phyloP scores from a whole-genome alignment of 1,139 yeast species.

The Geotrichum restrictum region DNA sequence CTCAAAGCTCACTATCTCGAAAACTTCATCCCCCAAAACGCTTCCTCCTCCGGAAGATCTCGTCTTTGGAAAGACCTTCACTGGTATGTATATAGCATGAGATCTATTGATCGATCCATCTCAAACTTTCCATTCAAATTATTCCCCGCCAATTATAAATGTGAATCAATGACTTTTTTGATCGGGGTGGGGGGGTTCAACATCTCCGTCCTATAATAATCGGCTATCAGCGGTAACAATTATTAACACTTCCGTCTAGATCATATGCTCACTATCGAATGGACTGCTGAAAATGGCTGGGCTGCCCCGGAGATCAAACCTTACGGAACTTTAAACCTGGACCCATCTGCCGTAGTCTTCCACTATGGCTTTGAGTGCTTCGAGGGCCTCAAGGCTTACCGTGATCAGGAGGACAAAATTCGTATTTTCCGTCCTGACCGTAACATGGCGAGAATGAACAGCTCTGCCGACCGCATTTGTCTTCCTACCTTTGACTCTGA shows the following conservation, averaged over 20 bases:
- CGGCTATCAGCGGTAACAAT: neutral
- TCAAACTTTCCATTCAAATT: too few species aligned
- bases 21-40: slow-evolving; percentile 56
- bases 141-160: too few species aligned
- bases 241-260: slow-evolving; percentile 35
- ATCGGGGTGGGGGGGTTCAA: neutral
- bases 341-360: slow-evolving; percentile 84
- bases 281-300: slow-evolving; percentile 82
- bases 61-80: slow-evolving; percentile 81
- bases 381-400: slow-evolving; percentile 95
- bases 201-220: neutral
- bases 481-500: slow-evolving; percentile 80
- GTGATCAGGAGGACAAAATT: slow-evolving; percentile 54
- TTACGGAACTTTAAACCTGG: slow-evolving; percentile 67
- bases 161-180: neutral
- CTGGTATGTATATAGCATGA: slow-evolving; percentile 38
- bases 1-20: slow-evolving; percentile 57
- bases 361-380: slow-evolving; percentile 94
- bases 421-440: slow-evolving; percentile 86
- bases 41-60: slow-evolving; percentile 70
- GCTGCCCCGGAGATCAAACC: slow-evolving; percentile 79
- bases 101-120: too few species aligned
- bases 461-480: slow-evolving; percentile 80
- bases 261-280: slow-evolving; percentile 85
- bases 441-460: slow-evolving; percentile 89